A percentile compares a stretch with the other conserved stretches of the same genome.
phyloP scores from a whole-genome alignment of 2,329 filamentous ascomycete genomes.

The Aureobasidium sp. region DNA sequence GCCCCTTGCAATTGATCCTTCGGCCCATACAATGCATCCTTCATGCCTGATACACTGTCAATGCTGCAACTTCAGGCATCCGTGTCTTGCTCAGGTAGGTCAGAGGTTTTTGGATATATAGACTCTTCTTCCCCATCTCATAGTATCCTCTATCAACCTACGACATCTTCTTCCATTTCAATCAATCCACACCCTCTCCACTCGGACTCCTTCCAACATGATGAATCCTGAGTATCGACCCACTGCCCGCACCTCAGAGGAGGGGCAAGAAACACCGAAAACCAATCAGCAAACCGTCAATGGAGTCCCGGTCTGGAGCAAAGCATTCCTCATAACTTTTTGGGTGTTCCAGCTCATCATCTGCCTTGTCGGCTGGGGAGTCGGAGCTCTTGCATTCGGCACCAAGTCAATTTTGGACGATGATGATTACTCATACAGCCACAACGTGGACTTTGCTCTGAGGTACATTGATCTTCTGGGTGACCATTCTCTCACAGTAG shows the following conservation, averaged over 20 bases:
- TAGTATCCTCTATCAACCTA: not conserved
- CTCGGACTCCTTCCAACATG: not conserved
- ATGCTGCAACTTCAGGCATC: not conserved
- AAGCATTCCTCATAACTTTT: not conserved
- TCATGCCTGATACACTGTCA: not conserved
- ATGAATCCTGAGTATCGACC: not conserved
- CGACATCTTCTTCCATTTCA: too few species aligned
- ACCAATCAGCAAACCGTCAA: not conserved
- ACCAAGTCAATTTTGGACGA: not conserved
- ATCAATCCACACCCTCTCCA: not conserved
- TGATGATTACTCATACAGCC: not conserved
- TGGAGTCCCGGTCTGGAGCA: not conserved
- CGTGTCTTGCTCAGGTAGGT: not conserved
- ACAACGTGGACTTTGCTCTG: not conserved
- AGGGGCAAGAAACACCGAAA: not conserved
- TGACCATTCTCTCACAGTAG: too few species aligned
- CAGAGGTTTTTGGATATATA: not conserved
- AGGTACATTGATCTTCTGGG: not conserved
- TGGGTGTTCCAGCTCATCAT: not conserved
- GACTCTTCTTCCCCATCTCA: not conserved
- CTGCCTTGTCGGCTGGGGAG: not conserved
- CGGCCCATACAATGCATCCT: not conserved
- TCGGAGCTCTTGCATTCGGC: not conserved
- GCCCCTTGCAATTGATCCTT: conserved; percentile 6
- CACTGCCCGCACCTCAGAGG: not conserved